A percentile compares a stretch with the other conserved stretches of the same genome.
Evolutionary conservation across 371 early-diverging fungal species (phyloP).

Genomic region (Mucor piriformis): DNA sequence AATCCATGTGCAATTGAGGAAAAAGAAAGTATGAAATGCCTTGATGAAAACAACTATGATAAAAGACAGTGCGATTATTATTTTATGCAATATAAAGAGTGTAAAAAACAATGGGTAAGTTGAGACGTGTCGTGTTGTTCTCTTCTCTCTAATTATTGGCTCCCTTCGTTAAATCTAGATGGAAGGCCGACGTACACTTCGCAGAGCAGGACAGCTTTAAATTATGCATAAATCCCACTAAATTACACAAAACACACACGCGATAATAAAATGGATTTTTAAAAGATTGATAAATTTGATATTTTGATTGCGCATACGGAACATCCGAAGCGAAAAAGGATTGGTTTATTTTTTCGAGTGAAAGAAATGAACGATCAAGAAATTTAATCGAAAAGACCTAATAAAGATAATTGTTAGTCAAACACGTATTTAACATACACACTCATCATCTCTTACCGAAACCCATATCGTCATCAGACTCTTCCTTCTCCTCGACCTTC

Average conservation of each 20-base stretch:
- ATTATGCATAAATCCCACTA: not conserved
- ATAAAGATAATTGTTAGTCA: not conserved
- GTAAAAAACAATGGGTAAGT: constrained; percentile 72
- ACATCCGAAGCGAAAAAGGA: not conserved
- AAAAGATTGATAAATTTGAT: not conserved
- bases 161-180: constrained; percentile 27
- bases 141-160: too few species aligned
- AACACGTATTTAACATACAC: too few species aligned
- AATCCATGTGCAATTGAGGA: constrained; percentile 67
- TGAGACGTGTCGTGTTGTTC: too few species aligned
- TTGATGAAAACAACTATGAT: constrained; percentile 65
- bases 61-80: constrained; percentile 60
- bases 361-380: constrained; percentile 18
- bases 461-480: constrained; percentile 94
- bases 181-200: constrained; percentile 43
- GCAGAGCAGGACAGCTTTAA: constrained; percentile 42
- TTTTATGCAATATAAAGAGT: constrained; percentile 67
- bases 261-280: not conserved
- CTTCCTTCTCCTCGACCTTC: constrained; percentile 82
- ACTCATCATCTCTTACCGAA: too few species aligned
- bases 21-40: constrained; percentile 66
- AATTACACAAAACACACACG: not conserved
- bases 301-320: constrained; percentile 5
- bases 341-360: constrained; percentile 6
- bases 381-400: constrained; percentile 86